Evolutionary conservation across 495 filamentous ascomycete species (phyloP).

Genomic region (Penicillium goetzii): DNA sequence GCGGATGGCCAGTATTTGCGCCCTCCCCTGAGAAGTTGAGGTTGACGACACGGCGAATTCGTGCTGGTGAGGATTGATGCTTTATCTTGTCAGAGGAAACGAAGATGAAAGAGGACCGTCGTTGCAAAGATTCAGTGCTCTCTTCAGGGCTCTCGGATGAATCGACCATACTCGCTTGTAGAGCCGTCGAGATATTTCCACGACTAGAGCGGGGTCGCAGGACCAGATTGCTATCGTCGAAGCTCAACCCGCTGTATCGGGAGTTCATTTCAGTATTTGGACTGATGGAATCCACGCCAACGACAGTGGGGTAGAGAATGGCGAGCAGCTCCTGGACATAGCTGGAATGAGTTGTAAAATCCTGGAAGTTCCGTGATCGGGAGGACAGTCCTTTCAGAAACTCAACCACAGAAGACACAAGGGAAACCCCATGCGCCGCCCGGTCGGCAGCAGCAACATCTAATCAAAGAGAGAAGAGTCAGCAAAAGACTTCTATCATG

Average conservation of each 20-base stretch:
- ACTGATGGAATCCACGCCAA: slow-evolving; percentile 78
- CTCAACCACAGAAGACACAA: slow-evolving; percentile 73
- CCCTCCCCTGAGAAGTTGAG: slow-evolving; percentile 39
- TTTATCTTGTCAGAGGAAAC: slow-evolving; percentile 69
- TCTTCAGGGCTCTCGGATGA: slow-evolving; percentile 49
- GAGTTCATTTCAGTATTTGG: slow-evolving; percentile 83
- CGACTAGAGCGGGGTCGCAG: slow-evolving; percentile 69
- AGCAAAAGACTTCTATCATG: background rate
- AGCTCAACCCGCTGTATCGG: slow-evolving; percentile 74
- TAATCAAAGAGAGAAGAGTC: slow-evolving; percentile 3
- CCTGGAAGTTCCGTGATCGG: slow-evolving; percentile 72
- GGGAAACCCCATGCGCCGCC: slow-evolving; percentile 29
- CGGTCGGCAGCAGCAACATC: slow-evolving; percentile 19
- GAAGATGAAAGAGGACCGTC: slow-evolving; percentile 88
- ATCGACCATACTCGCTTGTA: slow-evolving; percentile 70
- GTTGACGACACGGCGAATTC: slow-evolving; percentile 62
- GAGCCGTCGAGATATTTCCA: slow-evolving; percentile 54
- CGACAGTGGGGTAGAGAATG: slow-evolving; percentile 81
- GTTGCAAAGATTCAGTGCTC: slow-evolving; percentile 61
- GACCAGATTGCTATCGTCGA: slow-evolving; percentile 83
- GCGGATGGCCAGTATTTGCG: slow-evolving; percentile 63
- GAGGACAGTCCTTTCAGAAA: slow-evolving; percentile 78
- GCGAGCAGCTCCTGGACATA: slow-evolving; percentile 79
- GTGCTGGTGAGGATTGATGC: slow-evolving; percentile 58
- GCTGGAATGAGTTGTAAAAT: slow-evolving; percentile 75